Evolutionary conservation across 345 rosid species (phyloP).

Genomic region (Abelmoschus esculentus): DNA sequence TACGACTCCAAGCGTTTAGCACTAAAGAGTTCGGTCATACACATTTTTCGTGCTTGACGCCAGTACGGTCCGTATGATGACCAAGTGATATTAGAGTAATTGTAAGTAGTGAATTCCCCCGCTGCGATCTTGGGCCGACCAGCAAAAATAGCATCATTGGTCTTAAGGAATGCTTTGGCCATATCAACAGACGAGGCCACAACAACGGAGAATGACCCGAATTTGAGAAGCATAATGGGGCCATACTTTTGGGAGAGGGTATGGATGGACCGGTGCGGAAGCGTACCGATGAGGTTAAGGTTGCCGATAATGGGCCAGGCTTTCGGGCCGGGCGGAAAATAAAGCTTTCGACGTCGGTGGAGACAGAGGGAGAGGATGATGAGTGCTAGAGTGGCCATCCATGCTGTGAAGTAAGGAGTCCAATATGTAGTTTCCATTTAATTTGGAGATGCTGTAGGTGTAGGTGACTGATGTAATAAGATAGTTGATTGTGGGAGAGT

Average conservation of each 20-base stretch:
- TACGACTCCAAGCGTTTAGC: constrained; percentile 47
- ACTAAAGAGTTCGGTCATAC: constrained; percentile 52
- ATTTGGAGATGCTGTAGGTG: background rate
- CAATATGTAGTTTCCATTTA: constrained; percentile 13
- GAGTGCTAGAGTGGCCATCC: constrained; percentile 29
- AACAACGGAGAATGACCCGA: constrained; percentile 43
- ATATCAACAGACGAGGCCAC: constrained; percentile 49
- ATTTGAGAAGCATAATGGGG: constrained; percentile 43
- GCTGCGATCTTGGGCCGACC: constrained; percentile 43
- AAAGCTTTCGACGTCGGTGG: constrained; percentile 28
- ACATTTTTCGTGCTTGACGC: constrained; percentile 62
- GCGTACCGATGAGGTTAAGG: constrained; percentile 51
- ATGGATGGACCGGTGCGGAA: constrained; percentile 60
- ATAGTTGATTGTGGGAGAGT: background rate
- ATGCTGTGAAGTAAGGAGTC: constrained; percentile 12
- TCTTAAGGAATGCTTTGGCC: constrained; percentile 48
- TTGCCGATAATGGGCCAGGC: constrained; percentile 72
- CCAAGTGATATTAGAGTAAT: constrained; percentile 53
- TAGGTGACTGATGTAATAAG: background rate
- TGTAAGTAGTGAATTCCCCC: constrained; percentile 60
- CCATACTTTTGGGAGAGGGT: constrained; percentile 48
- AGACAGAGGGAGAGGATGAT: constrained; percentile 27
- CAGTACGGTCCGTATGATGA: constrained; percentile 58
- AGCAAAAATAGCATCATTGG: constrained; percentile 38
- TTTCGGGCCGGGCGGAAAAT: constrained; percentile 53